Evolutionary conservation across 805 yeast species (phyloP).

Genomic region (Candida dajiaensis): DNA sequence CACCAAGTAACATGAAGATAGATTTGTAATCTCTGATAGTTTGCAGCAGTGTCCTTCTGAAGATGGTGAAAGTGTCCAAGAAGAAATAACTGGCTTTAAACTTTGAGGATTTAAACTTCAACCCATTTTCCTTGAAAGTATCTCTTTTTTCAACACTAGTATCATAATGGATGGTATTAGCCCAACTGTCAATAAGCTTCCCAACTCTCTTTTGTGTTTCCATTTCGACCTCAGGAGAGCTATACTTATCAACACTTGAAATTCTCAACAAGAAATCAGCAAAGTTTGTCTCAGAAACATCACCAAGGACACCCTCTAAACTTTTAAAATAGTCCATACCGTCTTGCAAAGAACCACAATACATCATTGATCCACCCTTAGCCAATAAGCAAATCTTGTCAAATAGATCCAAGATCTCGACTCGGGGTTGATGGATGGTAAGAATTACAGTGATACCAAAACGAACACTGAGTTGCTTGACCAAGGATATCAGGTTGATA

Average conservation of each 20-base stretch:
- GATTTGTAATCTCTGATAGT: conserved; percentile 49
- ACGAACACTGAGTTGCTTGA: conserved; percentile 47
- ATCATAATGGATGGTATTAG: not conserved
- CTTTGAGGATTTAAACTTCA: conserved; percentile 10
- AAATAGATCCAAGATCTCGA: conserved; percentile 64
- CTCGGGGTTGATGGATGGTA: conserved; percentile 81
- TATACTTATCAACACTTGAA: conserved; percentile 47
- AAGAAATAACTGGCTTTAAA: conserved; percentile 30
- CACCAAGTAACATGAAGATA: conserved; percentile 34
- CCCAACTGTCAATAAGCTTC: conserved; percentile 11
- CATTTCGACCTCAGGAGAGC: conserved; percentile 16
- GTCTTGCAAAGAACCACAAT: conserved; percentile 40
- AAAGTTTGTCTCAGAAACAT: conserved; percentile 39
- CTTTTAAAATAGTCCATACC: conserved; percentile 44
- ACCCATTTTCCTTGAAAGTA: conserved; percentile 4
- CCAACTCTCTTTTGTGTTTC: conserved; percentile 26
- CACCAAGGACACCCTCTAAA: conserved; percentile 35
- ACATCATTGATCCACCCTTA: conserved; percentile 49
- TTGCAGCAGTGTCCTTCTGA: conserved; percentile 39
- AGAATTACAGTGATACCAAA: conserved; percentile 67
- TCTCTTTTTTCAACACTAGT: conserved; percentile 1
- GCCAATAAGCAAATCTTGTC: conserved; percentile 66
- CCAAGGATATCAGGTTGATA: conserved; percentile 50
- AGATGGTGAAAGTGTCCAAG: conserved; percentile 38
- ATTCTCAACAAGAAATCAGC: conserved; percentile 57